Conservation (phyloP, 78 protist genomes). For the Pelomyxa schiedti region DNA sequence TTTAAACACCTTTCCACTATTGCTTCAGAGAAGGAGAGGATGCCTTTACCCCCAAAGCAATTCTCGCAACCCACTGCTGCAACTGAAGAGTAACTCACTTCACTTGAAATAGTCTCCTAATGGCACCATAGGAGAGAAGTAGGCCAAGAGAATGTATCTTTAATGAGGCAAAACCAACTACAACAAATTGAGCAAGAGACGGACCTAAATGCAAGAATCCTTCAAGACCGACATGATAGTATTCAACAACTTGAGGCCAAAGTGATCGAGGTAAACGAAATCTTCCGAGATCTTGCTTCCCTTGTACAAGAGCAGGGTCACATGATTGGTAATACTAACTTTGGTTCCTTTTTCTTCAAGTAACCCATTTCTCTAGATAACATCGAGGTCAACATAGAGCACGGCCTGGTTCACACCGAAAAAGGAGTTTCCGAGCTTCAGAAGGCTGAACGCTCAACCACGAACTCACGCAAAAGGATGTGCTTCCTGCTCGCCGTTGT, state of each 20-base stretch:
- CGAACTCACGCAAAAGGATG: conserved; percentile 15
- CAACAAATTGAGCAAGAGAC: neutral
- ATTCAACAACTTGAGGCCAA: conserved; percentile 4
- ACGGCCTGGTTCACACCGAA: neutral
- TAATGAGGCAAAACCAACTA: neutral
- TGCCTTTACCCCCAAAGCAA: too few species aligned
- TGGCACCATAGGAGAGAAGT: too few species aligned
- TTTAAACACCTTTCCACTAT: too few species aligned
- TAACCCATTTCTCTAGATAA: too few species aligned
- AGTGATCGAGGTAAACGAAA: conserved; percentile 26
- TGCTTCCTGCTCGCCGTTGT: conserved; percentile 5
- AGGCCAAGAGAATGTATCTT: neutral
- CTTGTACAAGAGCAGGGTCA: conserved; percentile 24
- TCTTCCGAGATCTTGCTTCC: conserved; percentile 30
- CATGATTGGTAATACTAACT: conserved; percentile 10
- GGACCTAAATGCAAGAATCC: conserved; percentile 12
- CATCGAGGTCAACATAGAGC: neutral
- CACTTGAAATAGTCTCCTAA: too few species aligned
- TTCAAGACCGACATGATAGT: conserved; percentile 25
- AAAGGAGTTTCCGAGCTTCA: too few species aligned
- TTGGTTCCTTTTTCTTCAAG: too few species aligned
- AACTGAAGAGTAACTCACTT: too few species aligned
- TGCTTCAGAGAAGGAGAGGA: too few species aligned
- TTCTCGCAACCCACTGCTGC: too few species aligned
- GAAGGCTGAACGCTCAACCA: conserved; percentile 5